phyloP scores from a whole-genome alignment of 2,329 filamentous ascomycete genomes.

The Colletotrichum destructivum region DNA sequence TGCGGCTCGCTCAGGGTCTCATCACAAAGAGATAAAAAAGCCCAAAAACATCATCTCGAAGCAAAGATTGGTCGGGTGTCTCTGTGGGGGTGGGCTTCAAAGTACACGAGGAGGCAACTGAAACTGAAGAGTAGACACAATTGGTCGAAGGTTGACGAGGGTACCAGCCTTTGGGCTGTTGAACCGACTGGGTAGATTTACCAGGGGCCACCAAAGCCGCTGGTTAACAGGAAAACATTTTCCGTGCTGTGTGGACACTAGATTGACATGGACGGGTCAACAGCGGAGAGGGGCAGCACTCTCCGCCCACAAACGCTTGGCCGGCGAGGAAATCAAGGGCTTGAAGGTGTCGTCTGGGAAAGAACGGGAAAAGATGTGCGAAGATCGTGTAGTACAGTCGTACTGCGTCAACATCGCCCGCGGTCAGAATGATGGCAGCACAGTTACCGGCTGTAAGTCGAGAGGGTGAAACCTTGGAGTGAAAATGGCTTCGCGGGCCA shows the following conservation, averaged over 20 bases:
- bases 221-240: slow-evolving; percentile 10
- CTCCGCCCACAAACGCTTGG: background rate
- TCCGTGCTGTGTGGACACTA: slow-evolving; percentile 10
- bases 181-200: background rate
- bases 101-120: background rate
- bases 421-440: background rate
- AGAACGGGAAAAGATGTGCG: background rate
- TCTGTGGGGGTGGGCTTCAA: background rate
- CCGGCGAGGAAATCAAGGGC: background rate
- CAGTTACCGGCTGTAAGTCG: background rate
- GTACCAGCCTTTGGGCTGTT: background rate
- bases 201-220: background rate
- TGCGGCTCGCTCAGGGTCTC: slow-evolving; percentile 17
- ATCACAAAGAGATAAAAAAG: no score
- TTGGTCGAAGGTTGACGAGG: background rate
- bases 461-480: background rate
- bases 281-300: background rate
- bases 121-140: background rate
- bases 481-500: background rate
- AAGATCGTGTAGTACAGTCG: background rate
- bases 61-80: background rate
- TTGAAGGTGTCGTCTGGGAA: background rate
- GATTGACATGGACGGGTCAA: slow-evolving; percentile 1
- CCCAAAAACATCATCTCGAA: background rate
- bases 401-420: background rate